Evolutionary conservation across 2,329 filamentous ascomycete genomes (phyloP).

Genomic region (Beauveria rudraprayagi): DNA sequence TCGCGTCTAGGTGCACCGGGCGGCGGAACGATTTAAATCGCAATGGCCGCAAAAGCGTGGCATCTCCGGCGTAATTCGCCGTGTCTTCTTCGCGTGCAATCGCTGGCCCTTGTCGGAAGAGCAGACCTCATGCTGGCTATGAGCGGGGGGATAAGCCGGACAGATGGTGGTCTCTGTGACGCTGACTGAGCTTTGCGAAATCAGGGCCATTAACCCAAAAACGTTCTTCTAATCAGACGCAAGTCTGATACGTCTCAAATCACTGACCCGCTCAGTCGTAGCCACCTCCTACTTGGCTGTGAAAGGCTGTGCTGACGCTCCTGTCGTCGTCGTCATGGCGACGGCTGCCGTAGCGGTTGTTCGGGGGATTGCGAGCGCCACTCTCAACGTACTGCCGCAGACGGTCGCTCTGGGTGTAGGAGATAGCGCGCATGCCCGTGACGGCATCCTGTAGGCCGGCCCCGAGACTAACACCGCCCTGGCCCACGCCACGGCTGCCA

Average conservation of each 20-base stretch:
- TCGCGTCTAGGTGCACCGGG: background rate
- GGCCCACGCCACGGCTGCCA: conserved; percentile 64
- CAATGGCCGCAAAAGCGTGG: background rate
- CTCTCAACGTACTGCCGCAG: conserved; percentile 92
- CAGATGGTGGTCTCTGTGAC: background rate
- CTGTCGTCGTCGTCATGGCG: conserved; percentile 86
- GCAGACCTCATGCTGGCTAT: background rate
- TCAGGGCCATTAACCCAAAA: background rate
- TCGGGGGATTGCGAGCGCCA: conserved; percentile 58
- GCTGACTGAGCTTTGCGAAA: background rate
- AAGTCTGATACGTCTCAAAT: background rate
- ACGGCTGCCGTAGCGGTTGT: conserved; percentile 63
- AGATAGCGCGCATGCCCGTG: conserved; percentile 55
- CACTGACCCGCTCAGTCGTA: conserved; percentile 38
- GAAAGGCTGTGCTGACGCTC: conserved; percentile 93
- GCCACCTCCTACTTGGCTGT: conserved; percentile 75
- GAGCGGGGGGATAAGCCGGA: background rate
- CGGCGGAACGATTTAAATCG: background rate
- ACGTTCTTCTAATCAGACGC: background rate
- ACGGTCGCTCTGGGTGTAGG: conserved; percentile 61
- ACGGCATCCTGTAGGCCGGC: conserved; percentile 68
- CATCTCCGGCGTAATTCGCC: background rate
- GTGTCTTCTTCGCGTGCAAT: background rate
- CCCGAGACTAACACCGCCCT: conserved; percentile 80
- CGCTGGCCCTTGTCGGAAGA: background rate